phyloP scores from a whole-genome alignment of 108 stramenopile genomes.

The Nitzschia palea region DNA sequence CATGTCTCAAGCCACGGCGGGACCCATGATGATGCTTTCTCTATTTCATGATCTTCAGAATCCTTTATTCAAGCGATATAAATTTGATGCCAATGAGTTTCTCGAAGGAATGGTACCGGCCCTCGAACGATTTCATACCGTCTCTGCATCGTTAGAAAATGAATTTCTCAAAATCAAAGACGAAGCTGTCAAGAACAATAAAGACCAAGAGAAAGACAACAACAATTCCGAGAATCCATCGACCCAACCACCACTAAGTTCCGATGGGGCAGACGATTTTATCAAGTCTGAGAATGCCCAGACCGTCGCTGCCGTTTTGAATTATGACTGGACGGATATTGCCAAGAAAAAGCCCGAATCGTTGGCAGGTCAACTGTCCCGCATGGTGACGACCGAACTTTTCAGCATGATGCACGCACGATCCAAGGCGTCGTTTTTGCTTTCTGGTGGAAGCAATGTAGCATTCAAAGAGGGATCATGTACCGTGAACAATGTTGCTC shows the following conservation, averaged over 20 bases:
- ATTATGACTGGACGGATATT: slow-evolving; percentile 46
- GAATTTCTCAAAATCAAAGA: slow-evolving; percentile 10
- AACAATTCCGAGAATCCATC: neutral
- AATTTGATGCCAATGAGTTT: slow-evolving; percentile 65
- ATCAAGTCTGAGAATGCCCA: slow-evolving; percentile 6
- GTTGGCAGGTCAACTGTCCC: slow-evolving; percentile 34
- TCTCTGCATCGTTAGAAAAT: slow-evolving; percentile 29
- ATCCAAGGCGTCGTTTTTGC: slow-evolving; percentile 37
- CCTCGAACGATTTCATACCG: slow-evolving; percentile 68
- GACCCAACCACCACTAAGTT: neutral
- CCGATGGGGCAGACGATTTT: no score
- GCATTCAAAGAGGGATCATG: slow-evolving; percentile 38
- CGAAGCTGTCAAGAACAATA: neutral
- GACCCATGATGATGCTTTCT: slow-evolving; percentile 54
- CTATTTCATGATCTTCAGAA: slow-evolving; percentile 68
- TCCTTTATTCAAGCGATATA: slow-evolving; percentile 51
- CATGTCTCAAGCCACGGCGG: slow-evolving; percentile 58
- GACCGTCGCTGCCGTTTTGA: slow-evolving; percentile 13
- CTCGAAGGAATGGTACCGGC: slow-evolving; percentile 67
- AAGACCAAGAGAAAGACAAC: neutral
- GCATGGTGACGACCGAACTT: slow-evolving; percentile 45
- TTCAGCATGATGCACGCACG: slow-evolving; percentile 28
- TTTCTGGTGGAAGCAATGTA: slow-evolving; percentile 11
- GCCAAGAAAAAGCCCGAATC: slow-evolving; percentile 49
- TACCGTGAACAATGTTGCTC: slow-evolving; percentile 38